These are phyloP conservation scores for Fusarium ramigenum DNA, from an alignment of 2,329 filamentous ascomycete species.

Conservation along the genomic window DNA sequence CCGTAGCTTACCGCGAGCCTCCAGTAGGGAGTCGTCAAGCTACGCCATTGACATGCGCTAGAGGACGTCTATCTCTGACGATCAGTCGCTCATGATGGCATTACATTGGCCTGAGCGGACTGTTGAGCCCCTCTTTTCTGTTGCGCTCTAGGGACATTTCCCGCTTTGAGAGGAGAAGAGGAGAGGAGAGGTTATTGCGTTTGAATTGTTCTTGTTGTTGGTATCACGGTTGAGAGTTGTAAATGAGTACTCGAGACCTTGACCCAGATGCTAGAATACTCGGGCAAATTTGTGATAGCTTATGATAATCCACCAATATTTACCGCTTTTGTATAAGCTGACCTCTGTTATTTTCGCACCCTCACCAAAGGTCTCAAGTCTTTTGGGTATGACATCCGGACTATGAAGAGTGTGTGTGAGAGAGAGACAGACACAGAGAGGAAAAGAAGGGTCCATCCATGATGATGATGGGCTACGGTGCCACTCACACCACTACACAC, in stretches of 20 bases:
- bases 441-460: conserved; percentile 38
- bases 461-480: conserved; percentile 15
- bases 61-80: conserved; percentile 39
- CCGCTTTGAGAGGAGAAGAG: neutral
- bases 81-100: conserved; percentile 30
- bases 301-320: neutral
- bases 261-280: neutral
- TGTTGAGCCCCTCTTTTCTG: conserved; percentile 24
- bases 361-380: neutral
- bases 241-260: neutral
- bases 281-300: neutral
- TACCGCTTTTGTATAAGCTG: neutral
- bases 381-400: conserved; percentile 11
- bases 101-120: conserved; percentile 26
- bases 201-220: conserved; percentile 21
- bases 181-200: neutral
- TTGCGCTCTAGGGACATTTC: conserved; percentile 7
- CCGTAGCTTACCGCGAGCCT: conserved; percentile 26
- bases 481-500: conserved; percentile 16
- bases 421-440: neutral
- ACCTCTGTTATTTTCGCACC: neutral
- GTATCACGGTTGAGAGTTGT: neutral
- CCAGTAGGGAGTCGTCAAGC: conserved; percentile 16
- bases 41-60: conserved; percentile 42
- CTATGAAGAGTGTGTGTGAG: neutral